A percentile compares a stretch with the other conserved stretches of the same genome.
Evolutionary conservation across 257 asterid genomes (phyloP).

Genomic region (Anisodus tanguticus): DNA sequence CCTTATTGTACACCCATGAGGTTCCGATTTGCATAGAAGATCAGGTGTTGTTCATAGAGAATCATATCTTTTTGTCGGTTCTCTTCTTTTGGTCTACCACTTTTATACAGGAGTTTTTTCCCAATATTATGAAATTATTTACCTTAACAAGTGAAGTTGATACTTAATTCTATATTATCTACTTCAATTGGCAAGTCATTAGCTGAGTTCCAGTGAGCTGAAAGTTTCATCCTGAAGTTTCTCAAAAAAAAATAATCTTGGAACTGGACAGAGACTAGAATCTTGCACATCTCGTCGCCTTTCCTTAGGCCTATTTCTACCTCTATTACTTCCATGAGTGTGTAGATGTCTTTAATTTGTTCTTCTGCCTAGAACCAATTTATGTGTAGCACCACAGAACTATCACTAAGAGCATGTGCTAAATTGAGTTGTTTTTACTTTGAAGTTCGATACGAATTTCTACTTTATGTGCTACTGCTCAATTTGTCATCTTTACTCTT

Average conservation of each 20-base stretch:
- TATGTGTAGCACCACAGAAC: not conserved
- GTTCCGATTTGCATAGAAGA: no score
- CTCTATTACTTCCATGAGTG: constrained; percentile 19
- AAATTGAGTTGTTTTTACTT: not conserved
- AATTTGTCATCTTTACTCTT: not conserved
- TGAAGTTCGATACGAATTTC: not conserved
- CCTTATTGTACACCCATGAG: no score
- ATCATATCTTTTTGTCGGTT: no score
- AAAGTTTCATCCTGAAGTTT: constrained; percentile 12
- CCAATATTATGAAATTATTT: no score
- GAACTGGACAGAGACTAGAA: not conserved
- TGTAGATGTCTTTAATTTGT: constrained; percentile 7
- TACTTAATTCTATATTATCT: not conserved
- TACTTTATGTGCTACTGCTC: no score
- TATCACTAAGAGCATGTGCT: not conserved
- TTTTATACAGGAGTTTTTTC: no score
- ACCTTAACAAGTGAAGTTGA: no score
- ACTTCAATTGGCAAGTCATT: constrained; percentile 2
- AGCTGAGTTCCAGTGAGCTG: not conserved
- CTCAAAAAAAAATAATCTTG: not conserved
- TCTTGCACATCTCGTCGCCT: not conserved
- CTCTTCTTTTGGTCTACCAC: no score
- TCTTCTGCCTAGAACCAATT: not conserved
- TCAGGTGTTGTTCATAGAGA: no score
- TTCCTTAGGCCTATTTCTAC: not conserved